Evolutionary conservation across 352 stramenopile species (phyloP), one percentile per base, ranked within the genome.

Genomic region (Globisporangium lucens): DNA sequence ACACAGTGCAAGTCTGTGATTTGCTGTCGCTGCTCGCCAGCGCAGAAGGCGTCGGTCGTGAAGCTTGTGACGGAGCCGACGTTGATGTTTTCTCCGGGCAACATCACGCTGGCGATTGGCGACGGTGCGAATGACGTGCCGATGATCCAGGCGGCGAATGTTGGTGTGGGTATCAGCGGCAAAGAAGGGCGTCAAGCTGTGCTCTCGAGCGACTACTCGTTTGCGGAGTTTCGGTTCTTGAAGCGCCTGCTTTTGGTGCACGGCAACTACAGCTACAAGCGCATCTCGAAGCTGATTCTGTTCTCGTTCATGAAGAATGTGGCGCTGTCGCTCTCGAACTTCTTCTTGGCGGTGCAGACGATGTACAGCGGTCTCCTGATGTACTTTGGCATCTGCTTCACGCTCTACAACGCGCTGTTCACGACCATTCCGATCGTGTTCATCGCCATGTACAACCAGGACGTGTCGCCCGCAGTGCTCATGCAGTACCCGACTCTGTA

Each of bases 221-320:
- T 96, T 58, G 85, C 87, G 0, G 87, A 96, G 66, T 96, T 96
- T 64, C 81, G 83, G 24, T 94, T 87, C 59, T 56, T 96, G 33
- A 94, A 95, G 60, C 83, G 88, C 3, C 68, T 96, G 30, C 65
- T 96, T 2, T 68, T 96, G 30, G 88, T 96, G 27, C 88, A 96
- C 66, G 88, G 88, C 36, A 96, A 95, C 73, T 96, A 95, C 83
- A 94, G 87, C 72, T 96, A 96, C 87, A 94, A 95, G 77, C 75
- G 89, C 24, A 95, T 96, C 56, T 93, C 89, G 22, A 96, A 95
- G 74, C 77, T 95, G 10, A 93, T 95, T 38, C 64, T 95, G 53
- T 95, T 95, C 64, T 95, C 88, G 20, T 94, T 95, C 58, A 94
- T 95, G 86, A 95, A 95, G 70, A 95, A 95, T 56, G 83, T 94